Base-by-base conservation (phyloP, 768 basidiomycete species). In the Suillus cothurnatus region DNA sequence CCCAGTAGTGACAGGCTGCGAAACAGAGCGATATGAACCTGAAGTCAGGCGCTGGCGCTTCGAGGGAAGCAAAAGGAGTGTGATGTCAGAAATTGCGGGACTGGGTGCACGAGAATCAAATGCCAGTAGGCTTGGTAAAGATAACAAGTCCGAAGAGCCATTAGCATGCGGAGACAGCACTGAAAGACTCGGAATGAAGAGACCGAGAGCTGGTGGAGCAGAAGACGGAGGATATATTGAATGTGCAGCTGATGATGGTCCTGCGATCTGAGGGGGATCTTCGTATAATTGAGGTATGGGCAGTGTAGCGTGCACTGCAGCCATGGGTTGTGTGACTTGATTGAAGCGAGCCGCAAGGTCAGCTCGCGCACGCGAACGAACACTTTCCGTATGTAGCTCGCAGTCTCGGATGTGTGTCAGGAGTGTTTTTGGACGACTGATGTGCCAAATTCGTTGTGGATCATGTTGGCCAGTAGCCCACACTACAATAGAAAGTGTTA, bases 31-130 rank as follows among this genome's bases (percentile, higher is more conserved):
- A 34, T 61, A 65, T 23, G 7, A 8, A 41, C 64, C 50, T 26
- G 23, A 53, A 61, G 34, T 65, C 26, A 61, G 9, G 39, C 31
- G 14, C 14, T 43, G 60, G 9, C 19, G 8, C 56, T 65, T 65
- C 23, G 39, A 43, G 21, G 39, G 60, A 61, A 53, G 28, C 0
- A 11, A 47, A 32, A n/a, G 9, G 31, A 55, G 21, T 7, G 15
- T n/a, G 11, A 65, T 12, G 17, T 61, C 43, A 21, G 64, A 65
- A 0, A 61, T 39, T 45, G 39, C 31, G 1, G 59, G 60, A 53
- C 64, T 65, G 6, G 60, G 43, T 31, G 41, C 23, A 31, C 9
- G 23, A 31, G 41, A 49, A 9, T 61, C 6, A 32, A 21, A 6
- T 31, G 26, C n/a, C 4, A 26, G 39, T 4, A 11, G 52, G 31